Percentiles rank a stretch among this genome's conserved stretches.
Conservation (phyloP, 345 rosid genomes). For the Cardamine chenopodiifolia region DNA sequence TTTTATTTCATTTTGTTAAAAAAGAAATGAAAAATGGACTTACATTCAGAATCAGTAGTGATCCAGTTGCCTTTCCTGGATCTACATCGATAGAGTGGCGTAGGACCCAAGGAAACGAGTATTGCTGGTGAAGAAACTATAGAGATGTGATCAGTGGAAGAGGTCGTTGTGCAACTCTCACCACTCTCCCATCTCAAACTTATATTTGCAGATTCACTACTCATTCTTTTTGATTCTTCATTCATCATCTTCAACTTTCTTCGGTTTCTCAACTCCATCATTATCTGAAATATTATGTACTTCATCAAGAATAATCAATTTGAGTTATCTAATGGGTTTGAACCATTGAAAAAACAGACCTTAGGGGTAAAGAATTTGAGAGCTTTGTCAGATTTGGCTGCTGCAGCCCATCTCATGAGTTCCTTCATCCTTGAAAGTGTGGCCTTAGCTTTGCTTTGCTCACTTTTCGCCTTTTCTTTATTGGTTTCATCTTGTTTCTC, state of each 20-base stretch:
- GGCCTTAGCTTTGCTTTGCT: constrained; percentile 51
- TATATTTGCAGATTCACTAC: constrained; percentile 65
- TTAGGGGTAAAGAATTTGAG: constrained; percentile 63
- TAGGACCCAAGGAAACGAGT: constrained; percentile 48
- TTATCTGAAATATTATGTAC: constrained; percentile 9
- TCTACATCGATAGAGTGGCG: constrained; percentile 42
- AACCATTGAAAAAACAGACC: constrained; percentile 36
- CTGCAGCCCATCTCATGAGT: constrained; percentile 77
- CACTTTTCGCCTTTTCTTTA: constrained; percentile 49
- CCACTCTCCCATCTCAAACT: constrained; percentile 76
- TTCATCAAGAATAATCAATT: constrained; percentile 6
- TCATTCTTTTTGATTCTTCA: constrained; percentile 53
- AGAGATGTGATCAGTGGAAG: constrained; percentile 55
- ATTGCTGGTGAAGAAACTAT: constrained; percentile 56
- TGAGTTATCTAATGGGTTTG: background rate
- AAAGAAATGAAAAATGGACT: background rate
- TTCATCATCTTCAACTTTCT: constrained; percentile 55
- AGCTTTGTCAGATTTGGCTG: constrained; percentile 70
- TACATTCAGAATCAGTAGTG: constrained; percentile 93
- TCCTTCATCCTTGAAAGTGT: constrained; percentile 76
- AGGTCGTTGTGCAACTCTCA: constrained; percentile 64
- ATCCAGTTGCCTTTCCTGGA: constrained; percentile 80
- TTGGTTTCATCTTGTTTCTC: constrained; percentile 32
- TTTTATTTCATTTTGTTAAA: too few species aligned
- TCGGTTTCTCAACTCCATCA: constrained; percentile 34